These are phyloP conservation scores for Lolium multiflorum DNA, from an alignment of 176 grass and related monocot genomes.

Conservation along the genomic window DNA sequence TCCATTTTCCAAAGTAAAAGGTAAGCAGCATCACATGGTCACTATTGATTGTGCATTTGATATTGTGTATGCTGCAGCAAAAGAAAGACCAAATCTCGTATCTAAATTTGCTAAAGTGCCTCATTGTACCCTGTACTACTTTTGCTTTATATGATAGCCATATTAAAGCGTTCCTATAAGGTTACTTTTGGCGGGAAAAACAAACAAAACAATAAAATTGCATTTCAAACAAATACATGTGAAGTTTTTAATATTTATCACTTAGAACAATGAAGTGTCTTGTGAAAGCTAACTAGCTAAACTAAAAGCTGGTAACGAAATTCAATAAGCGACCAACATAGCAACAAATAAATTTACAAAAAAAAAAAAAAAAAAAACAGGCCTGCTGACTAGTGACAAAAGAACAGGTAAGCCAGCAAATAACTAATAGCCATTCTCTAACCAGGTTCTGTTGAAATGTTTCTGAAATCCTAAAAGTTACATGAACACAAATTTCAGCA, in stretches of 20 bases:
- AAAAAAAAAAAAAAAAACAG: background rate
- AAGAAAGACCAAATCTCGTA: background rate
- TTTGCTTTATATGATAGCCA: conserved; percentile 21
- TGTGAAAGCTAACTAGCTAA: background rate
- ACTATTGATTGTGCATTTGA: no score
- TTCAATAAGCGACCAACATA: no score
- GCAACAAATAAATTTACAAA: background rate
- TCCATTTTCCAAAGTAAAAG: conserved; percentile 17
- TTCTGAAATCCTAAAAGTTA: no score
- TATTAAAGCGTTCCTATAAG: background rate
- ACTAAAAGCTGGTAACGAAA: background rate
- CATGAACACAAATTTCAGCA: no score
- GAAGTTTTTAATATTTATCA: background rate
- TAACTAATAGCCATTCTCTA: conserved; percentile 25
- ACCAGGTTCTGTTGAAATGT: conserved; percentile 27
- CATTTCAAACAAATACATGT: background rate
- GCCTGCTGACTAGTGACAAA: background rate
- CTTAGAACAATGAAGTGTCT: background rate
- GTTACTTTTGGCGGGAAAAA: background rate
- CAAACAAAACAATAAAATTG: background rate
- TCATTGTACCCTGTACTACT: background rate
- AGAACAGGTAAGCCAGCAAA: background rate
- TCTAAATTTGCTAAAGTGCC: conserved; percentile 2
- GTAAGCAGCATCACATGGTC: conserved; percentile 1
- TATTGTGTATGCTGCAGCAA: conserved; percentile 5